Evolutionary conservation across 306 rosid genomes (phyloP), one percentile per base, ranked within the genome.

Genomic region (Fragaria nilgerrensis): DNA sequence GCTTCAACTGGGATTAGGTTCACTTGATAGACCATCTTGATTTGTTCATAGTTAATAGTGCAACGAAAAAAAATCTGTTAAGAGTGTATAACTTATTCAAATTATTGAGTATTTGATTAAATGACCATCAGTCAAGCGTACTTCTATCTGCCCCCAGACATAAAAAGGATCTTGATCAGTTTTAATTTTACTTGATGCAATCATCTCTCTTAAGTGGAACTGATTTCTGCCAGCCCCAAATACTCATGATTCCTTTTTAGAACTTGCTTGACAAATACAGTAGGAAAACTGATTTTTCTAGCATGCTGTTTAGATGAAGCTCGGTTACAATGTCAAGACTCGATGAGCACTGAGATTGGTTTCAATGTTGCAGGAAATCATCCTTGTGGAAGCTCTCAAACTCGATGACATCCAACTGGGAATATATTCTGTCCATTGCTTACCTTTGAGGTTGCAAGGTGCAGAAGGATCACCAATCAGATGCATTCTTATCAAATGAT

Each of bases 381-480:
- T 94, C 85, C 93, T 90, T 5, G 97, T 94, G 86, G 98, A 94
- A 83, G 86, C 80, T 75, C 90, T 94, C 48, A 94, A 92, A 80
- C 95, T 92, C 17, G 96, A 90, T 73, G 89, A 84, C 75, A 71
- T 94, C 52, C 86, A 90, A 52, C 79, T 88, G 2, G 97, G 98
- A 76, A 29, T 89, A 68, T 92, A 94, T 81, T 70, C 85, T 17
- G 89, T 94, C 75, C 90, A 94, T 67, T 94, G 98, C 83, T 85
- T 94, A 75, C 96, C 93, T 82, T 91, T 90, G 64, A 86, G 98
- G 88, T 90, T 94, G 93, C 55, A 85, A 12, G 97, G 98, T 67
- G 92, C 98, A 0, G 98, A 94, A 82, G 98, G 97, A 72, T 92
- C 97, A 25, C 98, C 97, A 32, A 94, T 88, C 37, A 78, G 97